Base-by-base conservation (phyloP, 768 basidiomycete species). In the Kwoniella sp. region DNA sequence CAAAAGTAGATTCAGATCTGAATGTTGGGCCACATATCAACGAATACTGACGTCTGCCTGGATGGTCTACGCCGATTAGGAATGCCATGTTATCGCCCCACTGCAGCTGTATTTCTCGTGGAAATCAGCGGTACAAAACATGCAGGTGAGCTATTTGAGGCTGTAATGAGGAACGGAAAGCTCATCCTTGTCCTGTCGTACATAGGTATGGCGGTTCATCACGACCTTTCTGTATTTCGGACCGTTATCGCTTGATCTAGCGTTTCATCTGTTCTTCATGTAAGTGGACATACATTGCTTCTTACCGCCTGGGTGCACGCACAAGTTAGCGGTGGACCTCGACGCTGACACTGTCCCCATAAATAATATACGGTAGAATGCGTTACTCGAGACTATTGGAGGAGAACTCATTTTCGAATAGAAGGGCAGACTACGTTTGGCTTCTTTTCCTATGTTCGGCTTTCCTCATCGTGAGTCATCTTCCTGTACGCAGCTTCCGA, bases 231-330 rank as follows among this genome's bases (percentile, higher is more conserved):
- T 93, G 73, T 99, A 94, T 81, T 98, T 97, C 81, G 96, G 95
- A 12, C 86, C 88, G 0, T 86, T 98, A 75, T 92, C 90, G 3
- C 82, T 98, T 22, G 95, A 98, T 80, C 92, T 97, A 71, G 85
- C 95, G 63, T 96, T 98, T 81, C 95, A 98, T 79, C 84, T 99
- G 57, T 97, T 97, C 84, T 99, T 98, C 84, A 96, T 99, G 95
- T 95, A 77, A 79, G 93, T 63, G 27, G 33, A 6, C 33, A 33
- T n/a, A n/a, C n/a, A n/a, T n/a, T n/a, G n/a, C n/a, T n/a, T n/a
- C n/a, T n/a, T n/a, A n/a, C n/a, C n/a, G n/a, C n/a, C n/a, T n/a
- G n/a, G n/a, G n/a, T n/a, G n/a, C n/a, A n/a, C n/a, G n/a, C n/a
- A n/a, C n/a, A n/a, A n/a, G n/a, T n/a, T n/a, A n/a, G n/a, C n/a